phyloP scores from a whole-genome alignment of 495 filamentous ascomycete species.

The Penicillium cataractarum region DNA sequence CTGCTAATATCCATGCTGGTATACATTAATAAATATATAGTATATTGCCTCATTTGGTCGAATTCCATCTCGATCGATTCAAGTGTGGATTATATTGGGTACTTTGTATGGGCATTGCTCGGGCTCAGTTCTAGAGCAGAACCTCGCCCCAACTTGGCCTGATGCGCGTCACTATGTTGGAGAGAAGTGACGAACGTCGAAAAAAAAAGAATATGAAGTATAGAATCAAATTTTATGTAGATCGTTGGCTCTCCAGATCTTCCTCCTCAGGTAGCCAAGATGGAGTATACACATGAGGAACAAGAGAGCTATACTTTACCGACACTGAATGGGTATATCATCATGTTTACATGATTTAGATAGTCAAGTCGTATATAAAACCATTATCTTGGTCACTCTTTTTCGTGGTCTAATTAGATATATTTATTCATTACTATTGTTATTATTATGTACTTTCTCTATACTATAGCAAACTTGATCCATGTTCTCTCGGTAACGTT shows the following conservation, averaged over 20 bases:
- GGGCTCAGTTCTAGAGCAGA: background rate
- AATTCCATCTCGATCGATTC: background rate
- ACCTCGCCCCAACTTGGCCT: background rate
- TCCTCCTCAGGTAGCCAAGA: no score
- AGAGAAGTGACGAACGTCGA: background rate
- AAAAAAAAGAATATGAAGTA: background rate
- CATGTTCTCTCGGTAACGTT: no score
- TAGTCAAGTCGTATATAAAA: no score
- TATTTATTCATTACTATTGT: no score
- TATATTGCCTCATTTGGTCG: no score
- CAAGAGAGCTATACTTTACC: background rate
- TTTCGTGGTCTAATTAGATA: no score
- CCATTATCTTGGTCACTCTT: background rate
- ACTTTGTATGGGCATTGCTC: background rate
- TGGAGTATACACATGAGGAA: background rate
- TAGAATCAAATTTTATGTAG: background rate
- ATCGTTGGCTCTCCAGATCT: no score
- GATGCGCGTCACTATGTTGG: background rate
- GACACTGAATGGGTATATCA: background rate
- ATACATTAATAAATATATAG: no score
- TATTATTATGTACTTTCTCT: no score
- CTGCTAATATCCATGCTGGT: no score
- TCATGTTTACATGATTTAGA: background rate
- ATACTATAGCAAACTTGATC: no score
- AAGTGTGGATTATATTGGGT: background rate